A percentile compares a stretch with the other conserved stretches of the same genome.
Evolutionary conservation across 192 early-diverging fungal species (phyloP).

Genomic region (Coemansia sp.): DNA sequence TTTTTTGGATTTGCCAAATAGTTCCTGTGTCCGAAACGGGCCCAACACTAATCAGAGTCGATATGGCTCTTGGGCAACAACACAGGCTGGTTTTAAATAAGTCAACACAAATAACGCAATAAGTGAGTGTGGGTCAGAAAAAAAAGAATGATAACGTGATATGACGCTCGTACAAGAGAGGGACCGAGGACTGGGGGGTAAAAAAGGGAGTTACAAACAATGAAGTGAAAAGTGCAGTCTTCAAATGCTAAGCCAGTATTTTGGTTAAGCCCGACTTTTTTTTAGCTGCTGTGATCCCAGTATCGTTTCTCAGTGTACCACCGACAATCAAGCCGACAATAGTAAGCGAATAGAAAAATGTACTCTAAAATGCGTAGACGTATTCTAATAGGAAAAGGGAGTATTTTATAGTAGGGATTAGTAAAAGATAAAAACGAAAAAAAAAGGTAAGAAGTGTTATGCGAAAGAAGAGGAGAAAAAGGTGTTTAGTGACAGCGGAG

Average conservation of each 20-base stretch:
- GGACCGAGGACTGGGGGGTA: neutral
- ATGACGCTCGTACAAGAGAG: neutral
- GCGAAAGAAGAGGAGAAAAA: neutral
- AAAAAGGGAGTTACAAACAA: slow-evolving; percentile 17
- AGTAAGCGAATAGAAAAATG: neutral
- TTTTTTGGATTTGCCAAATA: neutral
- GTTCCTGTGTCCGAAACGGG: neutral
- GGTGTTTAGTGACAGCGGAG: neutral
- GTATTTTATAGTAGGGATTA: neutral
- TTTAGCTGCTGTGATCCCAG: neutral
- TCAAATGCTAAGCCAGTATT: neutral
- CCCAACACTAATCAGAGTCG: neutral
- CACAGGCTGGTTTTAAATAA: neutral
- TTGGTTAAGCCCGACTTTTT: neutral
- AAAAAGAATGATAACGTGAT: neutral
- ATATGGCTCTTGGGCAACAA: neutral
- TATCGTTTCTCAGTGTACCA: neutral
- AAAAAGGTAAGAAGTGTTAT: slow-evolving; percentile 2
- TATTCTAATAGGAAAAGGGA: too few species aligned
- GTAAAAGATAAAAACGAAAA: neutral
- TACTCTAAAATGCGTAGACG: too few species aligned
- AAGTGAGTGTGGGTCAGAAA: slow-evolving; percentile 1
- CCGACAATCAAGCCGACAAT: neutral
- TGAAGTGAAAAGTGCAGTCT: slow-evolving; percentile 1
- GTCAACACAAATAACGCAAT: slow-evolving; percentile 18